Percentiles rank a stretch among this genome's conserved stretches.
phyloP scores from a whole-genome alignment of 768 basidiomycete species.

The Dentipellis sp. region DNA sequence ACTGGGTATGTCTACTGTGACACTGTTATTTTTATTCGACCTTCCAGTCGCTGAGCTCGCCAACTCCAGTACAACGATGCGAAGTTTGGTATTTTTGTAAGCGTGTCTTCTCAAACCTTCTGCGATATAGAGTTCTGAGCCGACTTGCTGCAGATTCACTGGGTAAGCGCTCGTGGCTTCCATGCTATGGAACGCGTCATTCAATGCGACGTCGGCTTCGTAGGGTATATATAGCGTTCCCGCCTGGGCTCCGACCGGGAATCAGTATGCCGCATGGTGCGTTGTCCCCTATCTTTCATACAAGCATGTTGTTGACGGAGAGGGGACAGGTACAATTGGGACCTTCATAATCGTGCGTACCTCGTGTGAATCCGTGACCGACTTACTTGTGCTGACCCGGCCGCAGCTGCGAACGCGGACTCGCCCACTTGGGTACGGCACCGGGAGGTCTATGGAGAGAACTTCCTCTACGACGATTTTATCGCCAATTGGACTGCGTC shows the following conservation, averaged over 20 bases:
- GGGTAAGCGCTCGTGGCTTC: background rate
- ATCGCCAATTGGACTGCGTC: slow-evolving; percentile 42
- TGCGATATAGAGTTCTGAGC: background rate
- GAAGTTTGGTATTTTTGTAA: background rate
- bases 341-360: background rate
- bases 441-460: background rate
- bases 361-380: background rate
- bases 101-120: background rate
- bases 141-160: background rate
- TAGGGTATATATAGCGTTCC: slow-evolving; percentile 36
- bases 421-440: background rate
- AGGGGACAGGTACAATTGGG: background rate
- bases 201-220: too few species aligned
- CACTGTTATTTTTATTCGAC: background rate
- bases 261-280: slow-evolving; percentile 41
- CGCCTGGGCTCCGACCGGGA: slow-evolving; percentile 25
- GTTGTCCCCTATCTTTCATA: background rate
- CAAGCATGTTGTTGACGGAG: background rate
- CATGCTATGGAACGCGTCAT: too few species aligned
- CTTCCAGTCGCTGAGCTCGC: background rate
- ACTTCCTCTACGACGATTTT: slow-evolving; percentile 28
- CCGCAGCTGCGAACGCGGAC: background rate
- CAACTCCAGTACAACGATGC: background rate
- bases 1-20: background rate
- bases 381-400: background rate